Conservation (phyloP, 2,329 filamentous ascomycete species). For the Balansia obtecta region DNA sequence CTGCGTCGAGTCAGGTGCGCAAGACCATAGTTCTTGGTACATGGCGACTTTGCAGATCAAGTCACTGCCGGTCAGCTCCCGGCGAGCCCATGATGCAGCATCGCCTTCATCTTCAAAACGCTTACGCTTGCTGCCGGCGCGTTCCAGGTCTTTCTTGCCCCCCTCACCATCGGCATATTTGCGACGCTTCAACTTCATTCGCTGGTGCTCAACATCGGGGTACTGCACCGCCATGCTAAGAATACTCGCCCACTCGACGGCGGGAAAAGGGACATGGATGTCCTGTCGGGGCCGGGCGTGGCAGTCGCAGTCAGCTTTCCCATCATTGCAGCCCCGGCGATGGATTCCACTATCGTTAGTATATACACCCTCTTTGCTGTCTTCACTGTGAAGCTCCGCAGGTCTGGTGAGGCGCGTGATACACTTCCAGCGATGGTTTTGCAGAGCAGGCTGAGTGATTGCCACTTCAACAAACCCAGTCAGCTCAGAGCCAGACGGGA, state of each 20-base stretch:
- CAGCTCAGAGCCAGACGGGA: conserved; percentile 47
- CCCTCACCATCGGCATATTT: conserved; percentile 19
- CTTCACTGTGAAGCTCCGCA: conserved; percentile 37
- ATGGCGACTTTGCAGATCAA: conserved; percentile 50
- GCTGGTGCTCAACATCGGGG: conserved; percentile 29
- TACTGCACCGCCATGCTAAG: conserved; percentile 44
- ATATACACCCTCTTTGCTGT: conserved; percentile 30
- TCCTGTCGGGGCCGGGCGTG: conserved; percentile 32
- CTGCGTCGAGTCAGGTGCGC: conserved; percentile 29
- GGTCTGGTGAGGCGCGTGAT: conserved; percentile 46
- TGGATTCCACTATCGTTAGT: conserved; percentile 40
- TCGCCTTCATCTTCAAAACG: conserved; percentile 28
- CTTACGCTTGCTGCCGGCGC: conserved; percentile 26
- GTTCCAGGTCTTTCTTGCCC: conserved; percentile 21
- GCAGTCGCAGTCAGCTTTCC: conserved; percentile 38
- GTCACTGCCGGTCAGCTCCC: conserved; percentile 37
- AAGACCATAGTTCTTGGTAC: conserved; percentile 54
- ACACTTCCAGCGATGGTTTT: conserved; percentile 48
- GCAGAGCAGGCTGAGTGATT: conserved; percentile 39
- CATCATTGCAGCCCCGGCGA: conserved; percentile 37
- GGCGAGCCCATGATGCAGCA: conserved; percentile 25
- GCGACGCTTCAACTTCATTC: conserved; percentile 24
- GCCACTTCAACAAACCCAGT: conserved; percentile 47
- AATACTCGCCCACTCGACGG: conserved; percentile 45
- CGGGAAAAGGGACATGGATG: conserved; percentile 45